Evolutionary conservation across 768 basidiomycete species (phyloP).

Genomic region (Trametes cingulata): DNA sequence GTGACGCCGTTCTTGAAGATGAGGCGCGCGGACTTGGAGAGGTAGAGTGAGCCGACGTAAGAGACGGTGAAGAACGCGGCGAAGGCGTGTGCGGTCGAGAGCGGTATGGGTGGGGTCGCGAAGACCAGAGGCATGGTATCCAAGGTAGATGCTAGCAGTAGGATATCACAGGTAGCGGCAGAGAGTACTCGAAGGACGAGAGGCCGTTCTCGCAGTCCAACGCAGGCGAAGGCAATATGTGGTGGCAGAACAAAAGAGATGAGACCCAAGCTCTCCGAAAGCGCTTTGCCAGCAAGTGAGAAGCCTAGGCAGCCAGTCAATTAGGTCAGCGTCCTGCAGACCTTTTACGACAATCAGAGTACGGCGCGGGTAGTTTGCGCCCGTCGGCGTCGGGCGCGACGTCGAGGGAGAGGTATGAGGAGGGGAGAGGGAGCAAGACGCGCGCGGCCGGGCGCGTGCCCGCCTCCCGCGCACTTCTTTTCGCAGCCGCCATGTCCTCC

Average conservation of each 20-base stretch:
- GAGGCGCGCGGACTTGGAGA: slow-evolving; percentile 64
- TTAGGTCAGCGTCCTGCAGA: too few relatives aligned
- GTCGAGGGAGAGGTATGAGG: neutral
- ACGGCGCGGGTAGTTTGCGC: too few relatives aligned
- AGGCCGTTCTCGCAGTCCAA: too few relatives aligned
- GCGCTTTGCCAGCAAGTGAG: neutral
- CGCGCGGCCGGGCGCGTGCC: neutral
- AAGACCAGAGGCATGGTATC: slow-evolving; percentile 22
- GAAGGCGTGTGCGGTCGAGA: slow-evolving; percentile 48
- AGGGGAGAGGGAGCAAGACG: neutral
- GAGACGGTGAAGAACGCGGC: slow-evolving; percentile 58
- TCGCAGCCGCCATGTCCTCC: neutral
- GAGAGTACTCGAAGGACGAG: too few relatives aligned
- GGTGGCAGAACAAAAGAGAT: neutral
- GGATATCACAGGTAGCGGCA: neutral
- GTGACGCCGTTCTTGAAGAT: slow-evolving; percentile 43
- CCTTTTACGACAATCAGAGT: too few relatives aligned
- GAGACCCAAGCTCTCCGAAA: neutral
- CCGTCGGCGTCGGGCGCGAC: neutral
- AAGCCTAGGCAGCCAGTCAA: neutral
- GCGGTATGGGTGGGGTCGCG: slow-evolving; percentile 24
- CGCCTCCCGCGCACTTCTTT: neutral
- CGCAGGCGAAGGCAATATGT: neutral
- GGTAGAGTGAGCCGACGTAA: slow-evolving; percentile 86
- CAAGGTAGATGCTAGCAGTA: neutral